Evolutionary conservation across 768 basidiomycete species (phyloP).

Genomic region (Hericium rajendrae): DNA sequence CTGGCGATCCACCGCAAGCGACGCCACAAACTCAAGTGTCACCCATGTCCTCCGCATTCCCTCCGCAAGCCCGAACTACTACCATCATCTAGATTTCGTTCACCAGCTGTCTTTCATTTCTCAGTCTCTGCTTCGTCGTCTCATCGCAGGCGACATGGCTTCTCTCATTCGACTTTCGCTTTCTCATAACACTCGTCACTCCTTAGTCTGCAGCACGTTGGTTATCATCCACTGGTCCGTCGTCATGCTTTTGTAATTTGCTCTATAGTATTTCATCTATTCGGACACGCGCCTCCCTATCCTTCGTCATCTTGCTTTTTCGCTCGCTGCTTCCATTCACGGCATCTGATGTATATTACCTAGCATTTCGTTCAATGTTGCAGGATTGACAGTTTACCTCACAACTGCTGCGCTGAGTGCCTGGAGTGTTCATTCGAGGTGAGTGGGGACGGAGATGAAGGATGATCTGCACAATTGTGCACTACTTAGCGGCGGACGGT

Average conservation of each 20-base stretch:
- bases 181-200: neutral
- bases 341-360: constrained; percentile 15
- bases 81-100: constrained; percentile 8
- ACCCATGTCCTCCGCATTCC: constrained; percentile 81
- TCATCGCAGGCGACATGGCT: neutral
- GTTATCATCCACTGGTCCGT: constrained; percentile 1
- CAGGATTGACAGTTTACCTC: neutral
- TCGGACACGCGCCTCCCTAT: neutral
- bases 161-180: neutral
- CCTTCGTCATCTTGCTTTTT: constrained; percentile 1
- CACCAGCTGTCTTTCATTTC: neutral
- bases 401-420: neutral
- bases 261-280: constrained; percentile 6
- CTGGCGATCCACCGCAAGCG: constrained; percentile 27
- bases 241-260: constrained; percentile 1
- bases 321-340: constrained; percentile 4
- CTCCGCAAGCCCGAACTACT: constrained; percentile 25
- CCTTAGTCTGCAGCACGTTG: neutral
- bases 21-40: constrained; percentile 44
- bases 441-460: too few species aligned
- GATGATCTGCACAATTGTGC: too few species aligned
- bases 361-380: constrained; percentile 2
- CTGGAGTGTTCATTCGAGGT: too few species aligned
- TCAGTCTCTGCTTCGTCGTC: neutral
- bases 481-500: too few species aligned